Evolutionary conservation across 1,139 yeast species (phyloP), one percentile per base, ranked within the genome.

Genomic region (Taphrina communis): DNA sequence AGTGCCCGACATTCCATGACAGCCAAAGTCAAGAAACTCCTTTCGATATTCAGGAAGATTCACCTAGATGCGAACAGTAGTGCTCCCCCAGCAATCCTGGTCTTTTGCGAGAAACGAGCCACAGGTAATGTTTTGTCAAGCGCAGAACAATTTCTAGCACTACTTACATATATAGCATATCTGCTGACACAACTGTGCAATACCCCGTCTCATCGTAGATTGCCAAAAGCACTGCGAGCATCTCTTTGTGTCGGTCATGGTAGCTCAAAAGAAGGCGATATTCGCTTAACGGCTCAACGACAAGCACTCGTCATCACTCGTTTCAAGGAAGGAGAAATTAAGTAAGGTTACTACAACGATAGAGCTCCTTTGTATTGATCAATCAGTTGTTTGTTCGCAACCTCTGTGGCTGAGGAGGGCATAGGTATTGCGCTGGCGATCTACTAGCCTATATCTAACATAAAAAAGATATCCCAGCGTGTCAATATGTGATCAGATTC

Each of bases 331-430:
- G 67, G 69, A 42, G 31, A 41, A 21, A 41, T 66, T 21, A 70
- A 71, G 51, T 39, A 59, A 39, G 58, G 1, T 53, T 14, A 11
- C 42, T 11, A 11, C 42, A 39, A 39, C 42, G 42, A 14, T 12
- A 25, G 8, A 11, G 52, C 52, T 9, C 9, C 19, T 17, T 17
- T 25, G n/a, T 25, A 17, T 17, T 46, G 19, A 46, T 51, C 17
- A 8, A 25, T 56, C 36, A 39, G 62, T 25, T 42, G 59, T 1
- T 42, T 63, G 8, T 42, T 71, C 46, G 71, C 73, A 17, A 71
- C 73, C 6, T 63, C 70, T 21, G 71, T 71, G 3, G 72, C 71
- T 9, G 73, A 71, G 68, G 73, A 71, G 53, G 73, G 73, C 11
- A 53, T 71, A 11, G 72, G 70, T 53, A 8, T 2, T 2, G 35